phyloP scores from a whole-genome alignment of 768 basidiomycete genomes.

The Suillus americanus region DNA sequence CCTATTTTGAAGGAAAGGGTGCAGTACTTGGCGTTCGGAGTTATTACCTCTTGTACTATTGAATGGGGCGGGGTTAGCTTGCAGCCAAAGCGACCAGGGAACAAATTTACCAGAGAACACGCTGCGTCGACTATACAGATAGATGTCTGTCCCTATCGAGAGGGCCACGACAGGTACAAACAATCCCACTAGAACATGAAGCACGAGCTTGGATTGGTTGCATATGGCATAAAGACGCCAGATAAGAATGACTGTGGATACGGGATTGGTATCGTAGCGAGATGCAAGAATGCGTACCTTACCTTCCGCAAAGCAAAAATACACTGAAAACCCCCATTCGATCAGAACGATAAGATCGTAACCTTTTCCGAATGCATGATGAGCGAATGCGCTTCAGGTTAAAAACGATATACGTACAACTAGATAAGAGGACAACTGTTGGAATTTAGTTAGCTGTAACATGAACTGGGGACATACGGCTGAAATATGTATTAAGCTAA shows the following conservation, averaged over 20 bases:
- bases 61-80: neutral
- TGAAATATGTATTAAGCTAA: neutral
- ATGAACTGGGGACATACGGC: neutral
- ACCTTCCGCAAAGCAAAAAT: constrained; percentile 2
- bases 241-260: neutral
- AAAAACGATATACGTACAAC: neutral
- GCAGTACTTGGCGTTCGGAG: neutral
- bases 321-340: constrained; percentile 3
- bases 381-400: neutral
- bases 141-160: neutral
- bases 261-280: neutral
- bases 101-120: neutral
- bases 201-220: neutral
- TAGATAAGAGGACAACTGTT: neutral
- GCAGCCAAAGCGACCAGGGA: neutral
- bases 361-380: neutral
- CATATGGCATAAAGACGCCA: constrained; percentile 2
- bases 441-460: neutral
- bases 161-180: constrained; percentile 1
- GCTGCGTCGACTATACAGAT: neutral
- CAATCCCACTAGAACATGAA: neutral
- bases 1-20: neutral
- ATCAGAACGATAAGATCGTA: neutral
- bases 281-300: neutral
- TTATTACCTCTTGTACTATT: neutral